Evolutionary conservation across 768 basidiomycete species (phyloP).

Genomic region (Cyathus striatus): DNA sequence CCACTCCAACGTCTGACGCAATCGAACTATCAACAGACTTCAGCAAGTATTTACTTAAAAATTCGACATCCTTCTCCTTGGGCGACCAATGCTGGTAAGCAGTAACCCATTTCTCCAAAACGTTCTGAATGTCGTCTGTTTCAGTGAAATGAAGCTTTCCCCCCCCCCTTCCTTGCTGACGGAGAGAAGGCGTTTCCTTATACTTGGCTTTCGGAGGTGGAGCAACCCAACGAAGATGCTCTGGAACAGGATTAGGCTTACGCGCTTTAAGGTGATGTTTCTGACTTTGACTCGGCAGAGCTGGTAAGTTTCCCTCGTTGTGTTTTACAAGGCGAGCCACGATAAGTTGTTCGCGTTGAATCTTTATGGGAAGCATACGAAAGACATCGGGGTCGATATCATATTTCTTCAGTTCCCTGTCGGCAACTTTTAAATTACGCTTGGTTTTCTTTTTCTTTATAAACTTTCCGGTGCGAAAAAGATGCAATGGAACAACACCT

Average conservation of each 20-base stretch:
- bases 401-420: conserved; percentile 55
- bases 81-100: conserved; percentile 58
- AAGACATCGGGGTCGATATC: conserved; percentile 77
- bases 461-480: too few relatives aligned
- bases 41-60: conserved; percentile 68
- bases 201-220: conserved; percentile 56
- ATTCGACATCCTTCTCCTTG: conserved; percentile 67
- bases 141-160: conserved; percentile 58
- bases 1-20: conserved; percentile 57
- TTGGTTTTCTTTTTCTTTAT: conserved; percentile 24
- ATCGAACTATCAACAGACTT: conserved; percentile 54
- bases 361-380: conserved; percentile 48
- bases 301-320: conserved; percentile 33
- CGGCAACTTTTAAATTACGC: conserved; percentile 38
- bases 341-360: conserved; percentile 76
- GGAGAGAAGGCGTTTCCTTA: conserved; percentile 43
- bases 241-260: conserved; percentile 32
- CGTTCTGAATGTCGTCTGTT: conserved; percentile 64
- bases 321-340: conserved; percentile 47
- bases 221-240: conserved; percentile 30
- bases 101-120: conserved; percentile 75
- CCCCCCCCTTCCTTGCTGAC: conserved; percentile 51
- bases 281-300: conserved; percentile 30
- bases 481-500: conserved; percentile 23
- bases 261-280: conserved; percentile 53